Evolutionary conservation across 495 filamentous ascomycete genomes (phyloP).

Genomic region (Bacidia rubella): DNA sequence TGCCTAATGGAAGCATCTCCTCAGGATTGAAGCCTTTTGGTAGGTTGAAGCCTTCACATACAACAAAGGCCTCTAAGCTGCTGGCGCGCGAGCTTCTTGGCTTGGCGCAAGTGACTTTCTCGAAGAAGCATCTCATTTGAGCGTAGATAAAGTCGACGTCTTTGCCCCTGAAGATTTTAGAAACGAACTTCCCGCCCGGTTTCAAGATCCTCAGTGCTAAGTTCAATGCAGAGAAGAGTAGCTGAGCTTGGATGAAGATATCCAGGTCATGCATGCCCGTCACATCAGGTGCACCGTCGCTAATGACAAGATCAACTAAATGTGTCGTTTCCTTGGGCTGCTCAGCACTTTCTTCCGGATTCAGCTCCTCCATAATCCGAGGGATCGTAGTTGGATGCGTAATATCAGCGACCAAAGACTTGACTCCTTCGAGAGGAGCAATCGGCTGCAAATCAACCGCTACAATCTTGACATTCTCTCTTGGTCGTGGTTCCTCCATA

Average conservation of each 20-base stretch:
- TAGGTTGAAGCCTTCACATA: constrained; percentile 73
- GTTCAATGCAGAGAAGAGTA: constrained; percentile 86
- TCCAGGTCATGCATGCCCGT: constrained; percentile 94
- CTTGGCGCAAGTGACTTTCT: constrained; percentile 78
- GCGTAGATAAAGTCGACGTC: constrained; percentile 88
- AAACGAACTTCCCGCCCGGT: constrained; percentile 89
- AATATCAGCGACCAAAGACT: constrained; percentile 84
- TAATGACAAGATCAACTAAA: constrained; percentile 82
- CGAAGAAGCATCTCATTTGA: constrained; percentile 81
- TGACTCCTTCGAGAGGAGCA: constrained; percentile 81
- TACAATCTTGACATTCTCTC: constrained; percentile 80
- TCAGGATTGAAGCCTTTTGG: constrained; percentile 27
- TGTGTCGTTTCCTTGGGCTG: constrained; percentile 20
- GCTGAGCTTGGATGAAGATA: constrained; percentile 92
- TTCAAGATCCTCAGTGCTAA: constrained; percentile 81
- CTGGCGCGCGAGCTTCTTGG: constrained; percentile 85
- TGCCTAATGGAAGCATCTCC: constrained; percentile 7
- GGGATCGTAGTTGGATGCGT: constrained; percentile 92
- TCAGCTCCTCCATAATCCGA: constrained; percentile 69
- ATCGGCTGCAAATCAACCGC: constrained; percentile 93
- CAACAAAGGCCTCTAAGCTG: constrained; percentile 90
- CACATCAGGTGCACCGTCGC: constrained; percentile 91
- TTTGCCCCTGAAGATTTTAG: constrained; percentile 90
- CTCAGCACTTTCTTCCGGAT: constrained; percentile 42
- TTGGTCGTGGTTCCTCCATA: constrained; percentile 32